phyloP scores from a whole-genome alignment of 2,329 filamentous ascomycete genomes.

The Xylariaceae sp. region DNA sequence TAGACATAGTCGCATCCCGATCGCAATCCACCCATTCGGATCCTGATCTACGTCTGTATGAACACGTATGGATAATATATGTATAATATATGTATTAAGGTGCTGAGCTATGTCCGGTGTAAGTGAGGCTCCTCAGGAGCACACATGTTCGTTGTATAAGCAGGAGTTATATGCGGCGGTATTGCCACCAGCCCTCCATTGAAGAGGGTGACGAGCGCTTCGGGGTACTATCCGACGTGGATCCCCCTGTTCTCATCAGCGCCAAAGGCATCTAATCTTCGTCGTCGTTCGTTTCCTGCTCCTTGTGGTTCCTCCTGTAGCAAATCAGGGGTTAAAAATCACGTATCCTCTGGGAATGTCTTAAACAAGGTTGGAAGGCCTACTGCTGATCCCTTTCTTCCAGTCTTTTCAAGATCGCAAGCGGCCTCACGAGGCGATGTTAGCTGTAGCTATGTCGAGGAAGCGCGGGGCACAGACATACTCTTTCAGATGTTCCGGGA shows the following conservation, averaged over 20 bases:
- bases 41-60: too few species aligned
- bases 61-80: neutral
- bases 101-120: neutral
- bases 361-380: neutral
- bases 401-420: slow-evolving; percentile 29
- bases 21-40: too few species aligned
- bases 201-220: too few species aligned
- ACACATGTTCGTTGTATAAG: neutral
- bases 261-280: slow-evolving; percentile 1
- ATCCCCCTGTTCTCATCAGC: neutral
- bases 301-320: slow-evolving; percentile 15
- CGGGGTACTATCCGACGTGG: neutral
- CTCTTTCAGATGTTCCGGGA: slow-evolving; percentile 47
- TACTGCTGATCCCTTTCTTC: slow-evolving; percentile 27
- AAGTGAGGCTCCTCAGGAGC: neutral
- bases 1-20: neutral
- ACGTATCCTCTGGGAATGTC: neutral
- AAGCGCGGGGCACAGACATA: slow-evolving; percentile 25
- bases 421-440: slow-evolving; percentile 20
- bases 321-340: neutral
- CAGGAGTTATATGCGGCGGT: neutral
- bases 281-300: slow-evolving; percentile 16
- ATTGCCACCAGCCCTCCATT: too few species aligned
- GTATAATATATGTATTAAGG: neutral
- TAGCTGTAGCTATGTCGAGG: neutral